phyloP scores from a whole-genome alignment of 805 yeast species.

The Candida sanyiensis region DNA sequence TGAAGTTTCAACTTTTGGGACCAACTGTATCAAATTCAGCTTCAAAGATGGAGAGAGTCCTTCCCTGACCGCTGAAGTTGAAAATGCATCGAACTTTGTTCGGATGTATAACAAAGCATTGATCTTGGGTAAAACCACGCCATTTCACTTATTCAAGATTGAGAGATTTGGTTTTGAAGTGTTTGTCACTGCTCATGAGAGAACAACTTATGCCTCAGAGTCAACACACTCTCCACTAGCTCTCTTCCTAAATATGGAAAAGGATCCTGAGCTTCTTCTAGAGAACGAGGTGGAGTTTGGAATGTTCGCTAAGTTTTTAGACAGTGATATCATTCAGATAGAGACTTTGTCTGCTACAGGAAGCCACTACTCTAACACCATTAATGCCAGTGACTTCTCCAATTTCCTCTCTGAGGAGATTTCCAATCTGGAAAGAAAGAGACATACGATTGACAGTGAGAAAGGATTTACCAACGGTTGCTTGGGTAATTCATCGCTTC shows the following conservation, averaged over 20 bases:
- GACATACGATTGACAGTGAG: constrained; percentile 12
- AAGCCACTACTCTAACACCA: constrained; percentile 20
- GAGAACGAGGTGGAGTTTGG: constrained; percentile 39
- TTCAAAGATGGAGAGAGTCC: constrained; percentile 19
- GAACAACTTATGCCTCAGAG: constrained; percentile 45
- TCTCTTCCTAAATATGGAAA: constrained; percentile 55
- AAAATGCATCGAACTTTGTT: constrained; percentile 37
- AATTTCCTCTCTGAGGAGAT: constrained; percentile 34
- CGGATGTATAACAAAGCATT: constrained; percentile 62
- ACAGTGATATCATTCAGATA: constrained; percentile 26
- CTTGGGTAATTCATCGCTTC: constrained; percentile 10
- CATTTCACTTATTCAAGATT: constrained; percentile 77
- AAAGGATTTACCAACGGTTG: constrained; percentile 11
- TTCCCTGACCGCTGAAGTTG: constrained; percentile 23
- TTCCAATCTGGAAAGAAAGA: constrained; percentile 24
- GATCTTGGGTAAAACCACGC: constrained; percentile 69
- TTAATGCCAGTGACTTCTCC: constrained; percentile 31
- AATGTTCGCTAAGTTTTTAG: constrained; percentile 40
- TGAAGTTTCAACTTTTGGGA: constrained; percentile 38
- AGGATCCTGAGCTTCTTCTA: constrained; percentile 33
- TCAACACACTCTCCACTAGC: constrained; percentile 56
- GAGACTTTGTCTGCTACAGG: constrained; percentile 24
- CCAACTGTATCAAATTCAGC: constrained; percentile 27
- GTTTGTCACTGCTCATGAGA: constrained; percentile 69
- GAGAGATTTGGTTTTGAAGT: constrained; percentile 34